Evolutionary conservation across 495 filamentous ascomycete species (phyloP), one percentile per base, ranked within the genome.

Genomic region (Aspergillus panamensis): DNA sequence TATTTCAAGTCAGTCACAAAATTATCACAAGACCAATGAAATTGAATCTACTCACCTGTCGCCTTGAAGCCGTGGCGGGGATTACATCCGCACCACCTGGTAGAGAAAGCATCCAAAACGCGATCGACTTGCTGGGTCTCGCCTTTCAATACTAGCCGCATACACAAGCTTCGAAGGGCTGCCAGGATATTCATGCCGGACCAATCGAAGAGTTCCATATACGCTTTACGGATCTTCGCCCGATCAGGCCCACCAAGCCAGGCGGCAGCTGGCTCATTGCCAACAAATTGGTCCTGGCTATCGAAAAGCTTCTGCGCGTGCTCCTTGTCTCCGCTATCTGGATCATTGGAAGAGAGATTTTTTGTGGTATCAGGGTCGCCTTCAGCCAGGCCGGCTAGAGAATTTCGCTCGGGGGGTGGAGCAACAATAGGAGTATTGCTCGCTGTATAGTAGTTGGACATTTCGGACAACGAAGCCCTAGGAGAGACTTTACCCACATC

Each of bases 71-170:
- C 93, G 70, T 97, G 91, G 48, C 85, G 91, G 3, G 88, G 85
- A 69, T 99, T 99, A 74, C 93, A 97, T 64, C 88, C 84, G 68
- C 92, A 97, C 94, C 95, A 97, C 45, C 93, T 77, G 32, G 79
- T 83, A 3, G 93, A 87, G 63, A 97, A 92, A 16, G 89, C 87
- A 66, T 92, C 89, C 63, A 99, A 72, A 33, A 99, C 92, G 5
- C 94, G 86, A 65, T 97, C 95, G 8, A 99, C 88, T 69, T 99
- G 94, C 72, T 99, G 94, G 19, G 92, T 95, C 75, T 99, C 94
- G 21, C 89, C 94, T 66, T 88, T 88, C 43, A 99, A 75, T 17
- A 94, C 80, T n/a, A 97, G 75, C 21, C 88, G 86, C 43, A 80
- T 77, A 68, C 95, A 99, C 35, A 99, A 80, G 48, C 83, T 80